Conservation (phyloP, 164 flowering plant species). For the Sedum album region DNA sequence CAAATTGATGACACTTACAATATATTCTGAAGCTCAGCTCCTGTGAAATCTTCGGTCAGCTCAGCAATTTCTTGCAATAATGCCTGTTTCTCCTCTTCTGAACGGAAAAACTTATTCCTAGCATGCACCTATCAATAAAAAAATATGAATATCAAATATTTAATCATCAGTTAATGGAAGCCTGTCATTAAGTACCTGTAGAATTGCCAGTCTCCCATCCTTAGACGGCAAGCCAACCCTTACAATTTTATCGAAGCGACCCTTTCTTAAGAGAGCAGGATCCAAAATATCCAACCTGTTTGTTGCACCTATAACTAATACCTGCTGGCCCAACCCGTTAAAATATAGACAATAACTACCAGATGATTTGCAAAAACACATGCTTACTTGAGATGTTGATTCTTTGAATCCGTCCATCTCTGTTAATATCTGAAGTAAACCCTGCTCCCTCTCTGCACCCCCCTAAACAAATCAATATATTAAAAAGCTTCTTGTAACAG, state of each 20-base stretch:
- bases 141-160: not conserved
- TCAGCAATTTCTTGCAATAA: constrained; percentile 80
- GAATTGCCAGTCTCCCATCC: constrained; percentile 87
- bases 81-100: constrained; percentile 72
- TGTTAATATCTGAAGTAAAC: constrained; percentile 89
- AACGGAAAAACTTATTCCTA: constrained; percentile 74
- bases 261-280: constrained; percentile 94
- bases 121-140: constrained; percentile 73
- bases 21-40: constrained; percentile 95
- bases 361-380: not conserved
- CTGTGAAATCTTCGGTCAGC: constrained; percentile 81
- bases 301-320: constrained; percentile 92
- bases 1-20: constrained; percentile 33
- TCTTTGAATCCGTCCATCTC: constrained; percentile 98
- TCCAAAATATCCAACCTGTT: constrained; percentile 93
- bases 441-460: constrained; percentile 98
- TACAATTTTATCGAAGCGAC: constrained; percentile 93
- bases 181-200: constrained; percentile 47
- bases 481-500: not conserved
- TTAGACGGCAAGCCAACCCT: constrained; percentile 94
- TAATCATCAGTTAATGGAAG: not conserved
- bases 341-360: not conserved
- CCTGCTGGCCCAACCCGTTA: constrained; percentile 42
- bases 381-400: constrained; percentile 70
- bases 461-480: constrained; percentile 41